Conservation (phyloP, 108 stramenopile genomes). For the Stephanodiscus triporus region DNA sequence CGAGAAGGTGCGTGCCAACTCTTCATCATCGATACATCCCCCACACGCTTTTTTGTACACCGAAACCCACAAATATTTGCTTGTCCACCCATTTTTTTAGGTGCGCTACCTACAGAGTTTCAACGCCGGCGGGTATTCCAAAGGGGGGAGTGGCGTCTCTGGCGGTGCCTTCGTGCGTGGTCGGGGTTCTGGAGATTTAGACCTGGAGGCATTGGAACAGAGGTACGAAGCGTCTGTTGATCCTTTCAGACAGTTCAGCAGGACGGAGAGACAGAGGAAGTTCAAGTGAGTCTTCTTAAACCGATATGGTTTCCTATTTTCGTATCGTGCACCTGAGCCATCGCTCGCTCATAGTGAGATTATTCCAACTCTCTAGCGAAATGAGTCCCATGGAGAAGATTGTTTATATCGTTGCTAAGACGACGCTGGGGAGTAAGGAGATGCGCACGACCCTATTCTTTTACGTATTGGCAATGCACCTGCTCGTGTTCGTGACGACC, state of each 20-base stretch:
- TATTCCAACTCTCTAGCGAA: conserved; percentile 35
- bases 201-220: conserved; percentile 88
- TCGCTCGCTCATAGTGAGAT: neutral
- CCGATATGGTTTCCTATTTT: no score
- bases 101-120: conserved; percentile 80
- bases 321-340: no score
- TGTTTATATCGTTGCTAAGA: conserved; percentile 83
- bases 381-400: conserved; percentile 89
- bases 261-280: conserved; percentile 82
- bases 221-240: conserved; percentile 90
- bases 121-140: conserved; percentile 30
- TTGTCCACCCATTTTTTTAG: no score
- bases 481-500: conserved; percentile 87
- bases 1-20: conserved; percentile 85
- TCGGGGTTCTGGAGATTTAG: conserved; percentile 65
- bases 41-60: no score
- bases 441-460: conserved; percentile 87
- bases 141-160: no score
- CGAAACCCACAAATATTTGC: no score
- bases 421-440: conserved; percentile 80
- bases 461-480: conserved; percentile 78
- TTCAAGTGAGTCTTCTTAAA: conserved; percentile 40
- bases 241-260: conserved; percentile 88
- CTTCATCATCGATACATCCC: no score
- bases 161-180: conserved; percentile 28